Evolutionary conservation across 2,329 filamentous ascomycete species (phyloP), one percentile per base, ranked within the genome.

Genomic region (Fonsecaea erecta): DNA sequence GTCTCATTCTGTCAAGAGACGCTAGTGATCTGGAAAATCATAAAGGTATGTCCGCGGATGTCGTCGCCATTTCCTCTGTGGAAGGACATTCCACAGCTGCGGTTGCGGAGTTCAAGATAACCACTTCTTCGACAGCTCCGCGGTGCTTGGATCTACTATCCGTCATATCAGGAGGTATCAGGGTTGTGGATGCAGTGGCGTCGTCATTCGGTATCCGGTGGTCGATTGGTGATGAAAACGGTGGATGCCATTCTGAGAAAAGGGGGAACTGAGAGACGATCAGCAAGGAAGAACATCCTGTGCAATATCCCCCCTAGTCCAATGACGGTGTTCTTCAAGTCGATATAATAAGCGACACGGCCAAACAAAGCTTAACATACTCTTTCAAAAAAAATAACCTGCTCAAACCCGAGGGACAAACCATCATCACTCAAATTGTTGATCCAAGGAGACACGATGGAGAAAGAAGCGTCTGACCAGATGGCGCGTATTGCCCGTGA

Each of bases 21-120:
- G 34, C 53, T 56, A 37, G 53, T 40, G 32, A 56, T 28, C 12
- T 56, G 8, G n/a, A 56, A 12, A 24, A 40, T 56, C 30, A 40
- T 26, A 2, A 37, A 56, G 34, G 35, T 14, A 56, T 56, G 8
- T 56, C 53, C 53, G 30, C 53, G 53, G 53, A 56, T 21, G 16
- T 56, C 53, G 32, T 21, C 21, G 32, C 1, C 21, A 21, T 40
- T n/a, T 21, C 16, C 34, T 56, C 7, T 28, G 4, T 4, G 37
- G 18, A 18, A 8, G n/a, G 16, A 40, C 7, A 40, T 18, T 40
- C n/a, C 5, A n/a, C 14, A n/a, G 8, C n/a, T 8, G n/a, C 37
- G 16, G 11, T n/a, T n/a, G 32, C 3, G 32, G 32, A 18, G 14
- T 1, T 40, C 16, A n/a, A 4, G n/a, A 18, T 40, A 40, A 16